Evolutionary conservation across 1,284 basidiomycete genomes (phyloP), one percentile per base, ranked within the genome.

Genomic region (Melampsora americana): DNA sequence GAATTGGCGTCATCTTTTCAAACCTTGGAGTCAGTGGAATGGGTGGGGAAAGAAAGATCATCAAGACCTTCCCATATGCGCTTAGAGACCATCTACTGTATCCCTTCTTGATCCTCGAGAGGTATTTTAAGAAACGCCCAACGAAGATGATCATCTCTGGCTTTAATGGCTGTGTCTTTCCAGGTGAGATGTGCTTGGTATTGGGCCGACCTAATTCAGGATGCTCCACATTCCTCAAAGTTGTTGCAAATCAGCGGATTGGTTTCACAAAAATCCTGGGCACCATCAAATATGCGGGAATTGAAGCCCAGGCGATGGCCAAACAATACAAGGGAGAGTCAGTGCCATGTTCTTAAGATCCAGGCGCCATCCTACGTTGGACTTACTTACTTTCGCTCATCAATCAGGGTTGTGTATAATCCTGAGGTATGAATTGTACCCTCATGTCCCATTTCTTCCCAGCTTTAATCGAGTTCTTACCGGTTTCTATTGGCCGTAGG

Each of bases 1-100:
- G 62, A 39, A 70, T 81, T 50, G 91, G 91, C 50, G 90, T 92
- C 32, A 87, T 88, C 26, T 92, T 91, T 89, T 86, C 91, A 71
- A 85, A 89, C 78, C 83, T 92, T 0, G 86, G 89, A 76, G 92
- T 93, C 62, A 85, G 89, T n/a, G 90, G 89, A 42, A 81, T 86
- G 0, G 91, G 90, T 30, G 89, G 88, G 53, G 83, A 84, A 79
- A 83, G 79, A 77, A 75, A 80, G 82, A 26, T 84, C 68, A 72
- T 64, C 48, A 53, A n/a, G n/a, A 80, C 81, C 28, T 85, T 85
- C 78, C 81, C 83, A 86, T 90, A 88, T 79, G 89, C 89, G 46
- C 84, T 87, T 66, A 78, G 83, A 16, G 83, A 85, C 73, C 90
- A 90, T 79, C 84, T 88, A 65, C 78, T 89, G 18, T 82, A 84